Conservation (phyloP, 306 rosid genomes). For the Argentina anserina region DNA sequence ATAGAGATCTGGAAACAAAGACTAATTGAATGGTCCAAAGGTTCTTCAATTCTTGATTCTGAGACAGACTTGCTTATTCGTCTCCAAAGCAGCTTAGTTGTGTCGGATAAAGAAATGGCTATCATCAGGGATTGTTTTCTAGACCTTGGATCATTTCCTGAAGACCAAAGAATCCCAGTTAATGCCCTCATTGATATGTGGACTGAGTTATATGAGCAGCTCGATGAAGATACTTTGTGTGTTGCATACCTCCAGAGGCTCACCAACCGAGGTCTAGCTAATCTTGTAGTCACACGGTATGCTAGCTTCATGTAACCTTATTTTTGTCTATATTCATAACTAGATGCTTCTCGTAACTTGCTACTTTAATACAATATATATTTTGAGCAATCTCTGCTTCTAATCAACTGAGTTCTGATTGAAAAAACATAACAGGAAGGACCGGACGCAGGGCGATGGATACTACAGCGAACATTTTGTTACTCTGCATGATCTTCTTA, state of each 20-base stretch:
- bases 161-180: constrained; percentile 53
- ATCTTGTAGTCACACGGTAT: constrained; percentile 48
- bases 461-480: constrained; percentile 53
- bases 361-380: background rate
- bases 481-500: constrained; percentile 55
- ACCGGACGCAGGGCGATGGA: constrained; percentile 27
- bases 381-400: background rate
- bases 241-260: constrained; percentile 36
- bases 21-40: constrained; percentile 25
- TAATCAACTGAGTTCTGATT: background rate
- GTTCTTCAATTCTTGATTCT: constrained; percentile 27
- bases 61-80: constrained; percentile 22
- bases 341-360: background rate
- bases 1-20: constrained; percentile 28
- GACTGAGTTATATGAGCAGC: constrained; percentile 32
- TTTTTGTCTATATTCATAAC: constrained; percentile 15
- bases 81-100: constrained; percentile 46
- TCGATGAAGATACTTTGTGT: constrained; percentile 32
- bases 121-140: constrained; percentile 42
- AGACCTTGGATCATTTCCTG: constrained; percentile 60
- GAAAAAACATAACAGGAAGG: constrained; percentile 32
- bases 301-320: background rate
- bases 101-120: constrained; percentile 17
- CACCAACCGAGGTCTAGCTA: constrained; percentile 27
- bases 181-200: constrained; percentile 57